A percentile compares a stretch with the other conserved stretches of the same genome.
Evolutionary conservation across 192 early-diverging fungal species (phyloP).

Genomic region (Coemansia sp.): DNA sequence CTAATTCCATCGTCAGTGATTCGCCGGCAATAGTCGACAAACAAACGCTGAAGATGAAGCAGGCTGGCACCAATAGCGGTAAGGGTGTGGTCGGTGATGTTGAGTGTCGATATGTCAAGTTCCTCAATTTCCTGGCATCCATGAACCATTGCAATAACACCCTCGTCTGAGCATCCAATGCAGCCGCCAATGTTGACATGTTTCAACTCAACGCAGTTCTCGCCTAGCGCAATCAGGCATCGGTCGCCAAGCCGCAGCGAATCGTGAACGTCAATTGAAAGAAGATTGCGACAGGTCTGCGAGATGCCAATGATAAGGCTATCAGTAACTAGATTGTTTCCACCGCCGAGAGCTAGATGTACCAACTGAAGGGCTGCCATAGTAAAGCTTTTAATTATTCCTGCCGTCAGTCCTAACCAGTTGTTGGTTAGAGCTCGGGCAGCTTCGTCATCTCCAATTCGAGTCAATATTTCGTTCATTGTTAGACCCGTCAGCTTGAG

Average conservation of each 20-base stretch:
- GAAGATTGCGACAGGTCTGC: conserved; percentile 7
- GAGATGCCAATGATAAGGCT: conserved; percentile 19
- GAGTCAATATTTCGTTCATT: not conserved
- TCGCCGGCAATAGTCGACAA: conserved; percentile 23
- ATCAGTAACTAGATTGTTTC: conserved; percentile 25
- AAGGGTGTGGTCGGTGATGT: conserved; percentile 21
- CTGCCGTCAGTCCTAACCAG: not conserved
- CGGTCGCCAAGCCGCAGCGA: conserved; percentile 13
- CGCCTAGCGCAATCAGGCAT: conserved; percentile 18
- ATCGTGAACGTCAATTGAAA: conserved; percentile 23
- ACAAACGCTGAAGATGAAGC: conserved; percentile 19
- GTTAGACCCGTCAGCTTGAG: not conserved
- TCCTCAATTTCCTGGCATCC: conserved; percentile 13
- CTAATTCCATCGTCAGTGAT: conserved; percentile 29
- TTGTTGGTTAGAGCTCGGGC: not conserved
- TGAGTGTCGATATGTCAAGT: conserved; percentile 19
- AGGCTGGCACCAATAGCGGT: conserved; percentile 21
- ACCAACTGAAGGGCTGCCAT: conserved; percentile 12
- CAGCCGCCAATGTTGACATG: conserved; percentile 30
- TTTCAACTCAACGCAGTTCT: conserved; percentile 17
- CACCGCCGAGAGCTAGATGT: conserved; percentile 22
- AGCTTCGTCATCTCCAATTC: not conserved
- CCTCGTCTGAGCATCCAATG: conserved; percentile 13
- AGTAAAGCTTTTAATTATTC: conserved; percentile 11
- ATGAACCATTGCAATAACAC: conserved; percentile 22